Evolutionary conservation across 306 rosid species (phyloP).

Genomic region (Psophocarpus tetragonolobus): DNA sequence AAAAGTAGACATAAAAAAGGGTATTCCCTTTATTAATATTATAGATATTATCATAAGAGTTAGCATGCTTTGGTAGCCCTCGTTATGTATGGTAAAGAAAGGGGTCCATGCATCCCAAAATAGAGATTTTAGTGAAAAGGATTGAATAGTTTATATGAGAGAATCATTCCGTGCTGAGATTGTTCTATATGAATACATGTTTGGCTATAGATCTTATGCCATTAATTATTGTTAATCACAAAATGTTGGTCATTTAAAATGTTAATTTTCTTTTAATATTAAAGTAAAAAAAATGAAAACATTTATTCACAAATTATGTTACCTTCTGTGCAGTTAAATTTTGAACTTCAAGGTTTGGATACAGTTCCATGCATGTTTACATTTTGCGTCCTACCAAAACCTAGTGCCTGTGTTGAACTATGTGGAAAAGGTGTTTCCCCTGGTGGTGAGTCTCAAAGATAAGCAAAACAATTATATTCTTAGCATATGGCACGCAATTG

Average conservation of each 20-base stretch:
- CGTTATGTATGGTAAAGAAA: neutral
- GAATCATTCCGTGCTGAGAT: neutral
- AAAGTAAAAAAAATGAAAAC: neutral
- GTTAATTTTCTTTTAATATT: neutral
- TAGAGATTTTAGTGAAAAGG: neutral
- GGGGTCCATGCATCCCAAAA: neutral
- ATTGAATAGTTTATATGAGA: neutral
- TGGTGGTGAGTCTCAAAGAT: neutral
- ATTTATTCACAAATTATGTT: neutral
- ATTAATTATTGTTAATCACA: neutral
- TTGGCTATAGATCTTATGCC: neutral
- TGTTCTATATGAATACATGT: neutral
- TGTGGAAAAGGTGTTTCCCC: neutral
- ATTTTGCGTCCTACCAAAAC: constrained; percentile 1
- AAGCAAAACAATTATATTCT: neutral
- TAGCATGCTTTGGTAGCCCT: neutral
- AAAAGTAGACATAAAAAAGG: too few species aligned
- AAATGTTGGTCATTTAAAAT: neutral
- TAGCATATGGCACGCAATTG: constrained; percentile 16
- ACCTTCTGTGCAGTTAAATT: neutral
- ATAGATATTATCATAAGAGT: neutral
- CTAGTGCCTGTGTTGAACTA: neutral
- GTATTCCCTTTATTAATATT: too few species aligned
- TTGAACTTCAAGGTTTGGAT: neutral
- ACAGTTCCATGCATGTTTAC: neutral